phyloP scores from a whole-genome alignment of 805 yeast species.

The Cyberlindnera bimundalis region DNA sequence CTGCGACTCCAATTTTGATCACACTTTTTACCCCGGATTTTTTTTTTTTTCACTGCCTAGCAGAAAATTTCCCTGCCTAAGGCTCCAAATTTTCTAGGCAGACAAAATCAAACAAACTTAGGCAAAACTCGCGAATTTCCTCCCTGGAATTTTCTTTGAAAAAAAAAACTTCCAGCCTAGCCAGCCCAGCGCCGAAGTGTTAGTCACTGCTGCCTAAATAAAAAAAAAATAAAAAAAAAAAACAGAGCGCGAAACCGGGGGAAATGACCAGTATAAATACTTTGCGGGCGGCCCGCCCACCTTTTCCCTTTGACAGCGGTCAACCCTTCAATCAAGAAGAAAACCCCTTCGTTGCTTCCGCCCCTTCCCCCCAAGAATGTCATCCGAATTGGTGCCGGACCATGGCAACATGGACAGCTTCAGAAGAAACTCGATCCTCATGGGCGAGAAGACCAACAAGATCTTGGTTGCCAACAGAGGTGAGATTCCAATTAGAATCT shows the following conservation, averaged over 20 bases:
- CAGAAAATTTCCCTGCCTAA: too few relatives aligned
- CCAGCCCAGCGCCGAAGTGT: too few relatives aligned
- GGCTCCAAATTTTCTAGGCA: not conserved
- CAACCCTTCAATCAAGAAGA: too few relatives aligned
- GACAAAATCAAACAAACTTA: too few relatives aligned
- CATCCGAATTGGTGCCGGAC: constrained; percentile 18
- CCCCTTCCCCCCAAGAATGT: too few relatives aligned
- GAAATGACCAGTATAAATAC: too few relatives aligned
- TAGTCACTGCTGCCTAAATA: not conserved
- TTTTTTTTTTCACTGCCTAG: too few relatives aligned
- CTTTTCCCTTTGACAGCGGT: not conserved
- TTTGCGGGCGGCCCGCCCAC: not conserved
- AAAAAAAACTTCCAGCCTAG: not conserved
- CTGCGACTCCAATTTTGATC: too few relatives aligned
- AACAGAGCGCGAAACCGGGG: not conserved
- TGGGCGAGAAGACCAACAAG: constrained; percentile 43
- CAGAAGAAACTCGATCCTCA: constrained; percentile 38
- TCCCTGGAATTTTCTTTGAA: not conserved
- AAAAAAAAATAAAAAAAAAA: not conserved
- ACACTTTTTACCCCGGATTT: too few relatives aligned
- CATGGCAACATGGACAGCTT: constrained; percentile 30
- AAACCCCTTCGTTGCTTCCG: too few relatives aligned
- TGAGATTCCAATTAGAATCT: constrained; percentile 83
- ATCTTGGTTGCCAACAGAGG: constrained; percentile 83
- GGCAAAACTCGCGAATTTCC: too few relatives aligned